Percentiles rank a stretch among this genome's conserved stretches.
Conservation (phyloP, 2,329 filamentous ascomycete genomes). For the Kalaharituber pfeilii region DNA sequence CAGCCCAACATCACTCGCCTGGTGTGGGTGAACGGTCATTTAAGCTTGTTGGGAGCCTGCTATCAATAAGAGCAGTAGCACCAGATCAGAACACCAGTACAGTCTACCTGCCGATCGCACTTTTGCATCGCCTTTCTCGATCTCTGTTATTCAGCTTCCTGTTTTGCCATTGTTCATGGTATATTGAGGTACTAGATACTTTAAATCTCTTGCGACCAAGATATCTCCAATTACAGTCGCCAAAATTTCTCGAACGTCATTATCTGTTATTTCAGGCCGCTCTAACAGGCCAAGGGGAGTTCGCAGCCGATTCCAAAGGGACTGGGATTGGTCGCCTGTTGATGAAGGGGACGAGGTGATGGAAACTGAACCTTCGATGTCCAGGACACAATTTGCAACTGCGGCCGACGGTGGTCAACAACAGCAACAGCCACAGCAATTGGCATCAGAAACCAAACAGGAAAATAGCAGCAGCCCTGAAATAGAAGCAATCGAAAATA, state of each 20-base stretch:
- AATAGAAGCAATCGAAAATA: slow-evolving; percentile 17
- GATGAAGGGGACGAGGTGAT: slow-evolving; percentile 1
- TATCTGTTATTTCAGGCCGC: slow-evolving; percentile 1
- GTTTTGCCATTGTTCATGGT: no score
- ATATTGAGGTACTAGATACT: no score
- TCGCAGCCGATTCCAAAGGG: slow-evolving; percentile 1
- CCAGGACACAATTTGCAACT: background rate
- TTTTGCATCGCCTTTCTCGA: no score
- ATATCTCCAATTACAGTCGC: background rate
- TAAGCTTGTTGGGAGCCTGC: no score
- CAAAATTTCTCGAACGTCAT: slow-evolving; percentile 2
- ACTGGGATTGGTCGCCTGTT: slow-evolving; percentile 1
- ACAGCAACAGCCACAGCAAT: background rate
- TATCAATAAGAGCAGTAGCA: no score
- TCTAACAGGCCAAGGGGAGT: background rate
- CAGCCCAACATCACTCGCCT: no score
- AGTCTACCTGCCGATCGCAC: no score
- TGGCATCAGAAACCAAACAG: slow-evolving; percentile 10
- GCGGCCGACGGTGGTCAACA: background rate
- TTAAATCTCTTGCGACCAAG: no score
- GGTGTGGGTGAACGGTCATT: no score
- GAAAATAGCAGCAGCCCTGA: slow-evolving; percentile 17
- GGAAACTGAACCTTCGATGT: background rate
- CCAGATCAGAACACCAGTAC: no score
- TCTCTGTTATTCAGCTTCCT: no score